Evolutionary conservation across 1,284 basidiomycete genomes (phyloP).

Genomic region (Coniophora puteana): DNA sequence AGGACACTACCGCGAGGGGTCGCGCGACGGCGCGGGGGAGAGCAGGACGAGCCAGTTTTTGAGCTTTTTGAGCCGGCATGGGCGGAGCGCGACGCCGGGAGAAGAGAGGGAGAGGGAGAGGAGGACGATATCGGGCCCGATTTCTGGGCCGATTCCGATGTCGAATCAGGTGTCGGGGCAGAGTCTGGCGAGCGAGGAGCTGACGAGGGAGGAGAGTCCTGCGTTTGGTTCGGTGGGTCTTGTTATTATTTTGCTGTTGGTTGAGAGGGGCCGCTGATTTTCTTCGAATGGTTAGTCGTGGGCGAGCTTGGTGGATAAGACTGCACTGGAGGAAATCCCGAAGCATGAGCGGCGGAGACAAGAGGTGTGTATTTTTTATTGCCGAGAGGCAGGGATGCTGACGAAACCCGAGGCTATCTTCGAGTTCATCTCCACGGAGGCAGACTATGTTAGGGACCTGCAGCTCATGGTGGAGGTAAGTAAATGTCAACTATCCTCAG

Average conservation of each 20-base stretch:
- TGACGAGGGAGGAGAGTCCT: conserved; percentile 41
- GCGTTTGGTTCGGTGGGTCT: conserved; percentile 66
- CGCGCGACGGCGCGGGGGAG: no score
- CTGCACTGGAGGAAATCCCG: conserved; percentile 76
- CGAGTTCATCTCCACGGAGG: conserved; percentile 88
- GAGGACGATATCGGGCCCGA: conserved; percentile 58
- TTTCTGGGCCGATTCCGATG: conserved; percentile 27
- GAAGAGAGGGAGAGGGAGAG: conserved; percentile 35
- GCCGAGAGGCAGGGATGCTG: conserved; percentile 1
- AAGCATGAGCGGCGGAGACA: conserved; percentile 79
- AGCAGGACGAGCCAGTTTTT: conserved; percentile 41
- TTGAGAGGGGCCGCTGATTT: no score
- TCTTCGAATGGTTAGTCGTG: conserved; percentile 59
- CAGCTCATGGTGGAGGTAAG: conserved; percentile 86
- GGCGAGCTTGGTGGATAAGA: conserved; percentile 85
- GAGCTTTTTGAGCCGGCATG: conserved; percentile 53
- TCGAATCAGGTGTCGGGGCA: conserved; percentile 3
- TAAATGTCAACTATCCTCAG: not conserved
- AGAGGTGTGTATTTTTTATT: conserved; percentile 50
- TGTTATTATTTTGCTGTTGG: conserved; percentile 5
- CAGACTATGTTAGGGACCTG: conserved; percentile 83
- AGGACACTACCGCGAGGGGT: no score
- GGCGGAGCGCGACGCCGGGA: conserved; percentile 23
- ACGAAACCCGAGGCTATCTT: conserved; percentile 64
- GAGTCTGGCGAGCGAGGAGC: conserved; percentile 13